Conservation (phyloP, 2,329 filamentous ascomycete species). For the Aspergillus sp. region DNA sequence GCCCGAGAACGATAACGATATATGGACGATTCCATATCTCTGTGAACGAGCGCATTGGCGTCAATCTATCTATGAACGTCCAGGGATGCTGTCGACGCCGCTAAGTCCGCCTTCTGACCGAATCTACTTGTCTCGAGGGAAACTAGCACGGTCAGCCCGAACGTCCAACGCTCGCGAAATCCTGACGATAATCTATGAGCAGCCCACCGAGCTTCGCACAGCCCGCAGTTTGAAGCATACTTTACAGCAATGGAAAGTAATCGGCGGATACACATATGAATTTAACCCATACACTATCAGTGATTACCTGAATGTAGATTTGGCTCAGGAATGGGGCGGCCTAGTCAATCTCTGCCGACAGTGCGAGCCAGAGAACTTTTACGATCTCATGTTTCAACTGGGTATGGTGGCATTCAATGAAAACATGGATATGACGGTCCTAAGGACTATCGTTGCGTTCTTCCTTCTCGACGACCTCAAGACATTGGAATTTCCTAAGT, state of each 20-base stretch:
- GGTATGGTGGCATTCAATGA: constrained; percentile 37
- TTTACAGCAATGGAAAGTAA: constrained; percentile 25
- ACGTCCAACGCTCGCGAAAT: constrained; percentile 17
- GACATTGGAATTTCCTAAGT: constrained; percentile 17
- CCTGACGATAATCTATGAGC: constrained; percentile 14
- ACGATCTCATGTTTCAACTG: constrained; percentile 40
- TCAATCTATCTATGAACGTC: constrained; percentile 34
- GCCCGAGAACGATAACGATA: background rate
- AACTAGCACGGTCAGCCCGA: background rate
- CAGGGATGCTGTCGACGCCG: background rate
- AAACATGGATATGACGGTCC: constrained; percentile 30
- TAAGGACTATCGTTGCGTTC: constrained; percentile 42
- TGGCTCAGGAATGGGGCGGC: constrained; percentile 37
- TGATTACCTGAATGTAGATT: constrained; percentile 33
- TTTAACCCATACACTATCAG: constrained; percentile 29
- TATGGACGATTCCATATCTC: constrained; percentile 1
- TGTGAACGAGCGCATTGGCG: constrained; percentile 16
- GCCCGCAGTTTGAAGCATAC: constrained; percentile 16
- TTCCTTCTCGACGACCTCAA: constrained; percentile 35
- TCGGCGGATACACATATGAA: constrained; percentile 33
- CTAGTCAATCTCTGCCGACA: constrained; percentile 33
- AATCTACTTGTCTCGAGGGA: constrained; percentile 5
- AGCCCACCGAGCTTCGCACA: constrained; percentile 15
- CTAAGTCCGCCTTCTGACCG: constrained; percentile 1
- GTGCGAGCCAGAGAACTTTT: constrained; percentile 7